Conservation (phyloP, 1,284 basidiomycete genomes). For the Takashimella koratensis region DNA sequence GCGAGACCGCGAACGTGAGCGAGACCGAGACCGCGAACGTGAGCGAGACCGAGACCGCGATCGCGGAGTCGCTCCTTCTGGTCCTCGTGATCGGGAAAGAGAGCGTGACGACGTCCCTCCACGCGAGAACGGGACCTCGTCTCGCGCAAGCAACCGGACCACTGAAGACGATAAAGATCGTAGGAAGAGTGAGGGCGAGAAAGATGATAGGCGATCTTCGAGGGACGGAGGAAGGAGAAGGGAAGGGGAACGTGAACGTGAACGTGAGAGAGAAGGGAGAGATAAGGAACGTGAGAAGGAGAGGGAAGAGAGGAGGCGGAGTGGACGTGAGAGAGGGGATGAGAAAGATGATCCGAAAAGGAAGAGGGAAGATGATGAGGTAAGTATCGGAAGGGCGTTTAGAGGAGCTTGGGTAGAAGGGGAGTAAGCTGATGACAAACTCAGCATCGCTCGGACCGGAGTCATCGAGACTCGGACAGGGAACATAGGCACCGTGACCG, state of each 20-base stretch:
- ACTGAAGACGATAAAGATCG: background rate
- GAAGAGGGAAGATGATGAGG: background rate
- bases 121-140: background rate
- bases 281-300: background rate
- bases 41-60: background rate
- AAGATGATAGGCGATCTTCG: background rate
- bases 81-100: background rate
- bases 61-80: background rate
- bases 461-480: background rate
- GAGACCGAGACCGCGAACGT: constrained; percentile 1
- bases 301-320: background rate
- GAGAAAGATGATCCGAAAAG: background rate
- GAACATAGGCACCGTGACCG: no score
- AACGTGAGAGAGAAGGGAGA: background rate
- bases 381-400: background rate
- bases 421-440: no score
- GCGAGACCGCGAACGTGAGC: constrained; percentile 1
- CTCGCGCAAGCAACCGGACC: background rate
- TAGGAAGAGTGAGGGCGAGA: background rate
- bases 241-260: background rate
- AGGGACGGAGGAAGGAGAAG: background rate
- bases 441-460: background rate
- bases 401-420: no score
- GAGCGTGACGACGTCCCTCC: background rate
- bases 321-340: background rate